Evolutionary conservation across 148 eudicot genomes (phyloP).

Genomic region (Spergularia marina): DNA sequence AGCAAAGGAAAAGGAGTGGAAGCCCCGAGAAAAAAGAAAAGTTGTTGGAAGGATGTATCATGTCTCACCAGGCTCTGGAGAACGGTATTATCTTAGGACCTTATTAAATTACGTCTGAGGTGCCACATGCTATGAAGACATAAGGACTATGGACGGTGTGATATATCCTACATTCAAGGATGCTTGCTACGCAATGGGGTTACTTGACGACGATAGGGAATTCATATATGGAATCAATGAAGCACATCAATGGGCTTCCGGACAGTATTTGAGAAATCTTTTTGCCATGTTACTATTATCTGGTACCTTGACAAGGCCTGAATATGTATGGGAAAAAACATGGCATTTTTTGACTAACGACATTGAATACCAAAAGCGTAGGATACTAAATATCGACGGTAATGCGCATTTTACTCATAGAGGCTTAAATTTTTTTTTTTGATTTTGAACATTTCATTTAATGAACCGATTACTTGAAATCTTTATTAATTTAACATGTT

Average conservation of each 20-base stretch:
- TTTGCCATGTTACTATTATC: neutral
- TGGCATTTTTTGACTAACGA: neutral
- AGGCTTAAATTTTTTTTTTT: neutral
- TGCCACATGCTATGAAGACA: too few relatives aligned
- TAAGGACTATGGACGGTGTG: too few relatives aligned
- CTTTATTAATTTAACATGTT: too few relatives aligned
- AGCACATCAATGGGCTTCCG: neutral
- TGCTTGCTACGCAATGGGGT: too few relatives aligned
- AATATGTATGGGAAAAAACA: neutral
- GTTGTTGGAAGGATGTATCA: neutral
- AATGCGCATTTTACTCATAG: neutral
- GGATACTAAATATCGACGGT: neutral
- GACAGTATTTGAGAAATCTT: neutral
- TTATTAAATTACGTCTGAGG: neutral
- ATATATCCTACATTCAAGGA: too few relatives aligned
- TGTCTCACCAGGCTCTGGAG: neutral
- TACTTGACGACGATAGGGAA: constrained; percentile 16
- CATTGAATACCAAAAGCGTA: neutral
- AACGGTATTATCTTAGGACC: neutral
- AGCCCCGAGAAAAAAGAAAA: neutral
- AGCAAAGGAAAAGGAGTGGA: neutral
- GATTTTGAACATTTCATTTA: too few relatives aligned
- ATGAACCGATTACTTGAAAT: too few relatives aligned
- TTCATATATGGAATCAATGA: constrained; percentile 5
- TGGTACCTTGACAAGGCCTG: neutral